Evolutionary conservation across 2,329 filamentous ascomycete species (phyloP).

Genomic region (Herpotrichia juniperi): DNA sequence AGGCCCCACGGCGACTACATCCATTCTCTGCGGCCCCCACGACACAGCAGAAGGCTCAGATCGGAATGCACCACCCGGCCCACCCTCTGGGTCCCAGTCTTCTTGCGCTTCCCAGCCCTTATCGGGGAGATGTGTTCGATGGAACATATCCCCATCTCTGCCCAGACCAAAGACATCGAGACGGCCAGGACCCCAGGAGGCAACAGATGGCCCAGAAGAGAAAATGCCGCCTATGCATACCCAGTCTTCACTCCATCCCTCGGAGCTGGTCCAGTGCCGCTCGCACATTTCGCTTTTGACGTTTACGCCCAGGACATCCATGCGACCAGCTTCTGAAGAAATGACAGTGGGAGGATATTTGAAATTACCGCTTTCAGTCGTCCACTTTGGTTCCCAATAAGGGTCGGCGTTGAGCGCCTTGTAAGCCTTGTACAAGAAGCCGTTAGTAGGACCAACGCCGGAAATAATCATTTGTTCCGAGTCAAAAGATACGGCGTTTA

Average conservation of each 20-base stretch:
- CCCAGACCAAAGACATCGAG: conserved; percentile 27
- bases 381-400: not conserved
- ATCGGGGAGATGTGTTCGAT: not conserved
- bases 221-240: conserved; percentile 11
- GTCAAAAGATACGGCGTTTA: not conserved
- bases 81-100: conserved; percentile 27
- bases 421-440: not conserved
- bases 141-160: conserved; percentile 17
- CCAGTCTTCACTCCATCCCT: conserved; percentile 21
- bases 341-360: not conserved
- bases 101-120: not conserved
- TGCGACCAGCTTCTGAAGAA: not conserved
- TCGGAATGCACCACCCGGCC: conserved; percentile 28
- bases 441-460: not conserved
- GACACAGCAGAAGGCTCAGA: conserved; percentile 27
- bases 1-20: conserved; percentile 2
- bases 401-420: not conserved
- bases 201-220: conserved; percentile 6
- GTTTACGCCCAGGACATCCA: not conserved
- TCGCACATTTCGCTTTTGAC: conserved; percentile 19
- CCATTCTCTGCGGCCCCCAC: conserved; percentile 26
- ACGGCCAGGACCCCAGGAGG: conserved; percentile 7
- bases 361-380: not conserved
- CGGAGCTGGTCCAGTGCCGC: conserved; percentile 21
- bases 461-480: not conserved